These are phyloP conservation scores for Hypericum androsaemum DNA, from an alignment of 345 rosid genomes.

Conservation along the genomic window DNA sequence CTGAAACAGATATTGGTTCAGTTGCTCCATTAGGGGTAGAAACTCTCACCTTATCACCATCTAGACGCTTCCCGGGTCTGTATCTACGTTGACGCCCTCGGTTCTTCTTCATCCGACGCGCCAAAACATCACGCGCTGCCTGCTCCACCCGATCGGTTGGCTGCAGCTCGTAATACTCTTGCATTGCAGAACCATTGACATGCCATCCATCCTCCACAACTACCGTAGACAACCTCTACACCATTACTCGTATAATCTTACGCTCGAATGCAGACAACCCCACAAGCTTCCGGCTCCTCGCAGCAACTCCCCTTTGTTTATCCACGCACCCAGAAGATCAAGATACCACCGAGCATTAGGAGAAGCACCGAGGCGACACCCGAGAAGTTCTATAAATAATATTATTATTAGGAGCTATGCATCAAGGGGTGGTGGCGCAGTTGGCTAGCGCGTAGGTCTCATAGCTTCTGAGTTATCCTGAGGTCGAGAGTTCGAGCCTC, in stretches of 20 bases:
- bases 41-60: constrained; percentile 31
- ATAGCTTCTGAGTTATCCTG: constrained; percentile 17
- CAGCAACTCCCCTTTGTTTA: too few species aligned
- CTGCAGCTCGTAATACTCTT: constrained; percentile 17
- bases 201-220: constrained; percentile 15
- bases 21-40: constrained; percentile 12
- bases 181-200: constrained; percentile 20
- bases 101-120: constrained; percentile 69
- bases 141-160: constrained; percentile 19
- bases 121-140: constrained; percentile 23
- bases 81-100: constrained; percentile 72
- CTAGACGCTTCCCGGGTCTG: constrained; percentile 57
- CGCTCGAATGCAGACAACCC: too few species aligned
- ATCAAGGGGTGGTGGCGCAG: constrained; percentile 40
- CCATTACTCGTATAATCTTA: too few species aligned
- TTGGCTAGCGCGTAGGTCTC: constrained; percentile 47
- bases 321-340: too few species aligned
- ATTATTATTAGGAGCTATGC: too few species aligned
- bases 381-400: too few species aligned
- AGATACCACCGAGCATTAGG: too few species aligned
- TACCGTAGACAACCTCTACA: not conserved
- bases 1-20: constrained; percentile 15
- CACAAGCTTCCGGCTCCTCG: too few species aligned
- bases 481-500: constrained; percentile 6
- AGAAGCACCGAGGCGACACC: too few species aligned